Percentiles rank a stretch among this genome's conserved stretches.
Evolutionary conservation across 1,284 basidiomycete species (phyloP).

Genomic region (Rhodotorula sp.): DNA sequence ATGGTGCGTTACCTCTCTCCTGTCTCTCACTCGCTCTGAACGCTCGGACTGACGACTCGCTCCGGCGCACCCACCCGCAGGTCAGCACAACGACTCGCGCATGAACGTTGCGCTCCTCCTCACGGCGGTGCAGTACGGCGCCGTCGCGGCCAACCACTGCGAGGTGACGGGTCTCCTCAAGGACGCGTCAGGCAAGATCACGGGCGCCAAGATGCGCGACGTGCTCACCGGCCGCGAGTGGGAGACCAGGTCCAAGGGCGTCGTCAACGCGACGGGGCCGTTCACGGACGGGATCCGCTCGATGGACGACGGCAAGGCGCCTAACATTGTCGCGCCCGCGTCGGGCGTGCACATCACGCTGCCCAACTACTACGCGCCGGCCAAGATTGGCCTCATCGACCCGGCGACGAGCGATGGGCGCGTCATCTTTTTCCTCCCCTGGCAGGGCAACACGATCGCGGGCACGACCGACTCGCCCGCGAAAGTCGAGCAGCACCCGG

Average conservation of each 20-base stretch:
- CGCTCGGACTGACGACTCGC: no score
- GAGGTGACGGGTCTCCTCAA: slow-evolving; percentile 82
- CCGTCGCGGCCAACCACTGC: slow-evolving; percentile 84
- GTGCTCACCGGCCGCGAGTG: slow-evolving; percentile 80
- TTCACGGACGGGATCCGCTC: slow-evolving; percentile 85
- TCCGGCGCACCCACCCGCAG: slow-evolving; percentile 51
- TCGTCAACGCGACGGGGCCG: slow-evolving; percentile 96
- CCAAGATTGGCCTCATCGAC: slow-evolving; percentile 93
- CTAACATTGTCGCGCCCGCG: slow-evolving; percentile 87
- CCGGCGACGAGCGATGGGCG: slow-evolving; percentile 93
- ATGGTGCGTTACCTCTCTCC: slow-evolving; percentile 60
- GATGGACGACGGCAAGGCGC: slow-evolving; percentile 78
- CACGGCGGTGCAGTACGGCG: slow-evolving; percentile 92
- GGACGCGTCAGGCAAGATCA: slow-evolving; percentile 56
- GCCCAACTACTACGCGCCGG: slow-evolving; percentile 94
- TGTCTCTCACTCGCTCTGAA: no score
- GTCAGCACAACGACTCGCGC: slow-evolving; percentile 96
- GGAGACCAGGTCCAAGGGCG: slow-evolving; percentile 80
- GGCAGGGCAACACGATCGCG: slow-evolving; percentile 97
- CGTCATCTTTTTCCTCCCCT: slow-evolving; percentile 98
- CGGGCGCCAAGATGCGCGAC: slow-evolving; percentile 77
- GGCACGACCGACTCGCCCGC: slow-evolving; percentile 92
- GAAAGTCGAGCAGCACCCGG: slow-evolving; percentile 73
- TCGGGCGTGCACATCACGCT: slow-evolving; percentile 95
- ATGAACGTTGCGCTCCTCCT: slow-evolving; percentile 96